Evolutionary conservation across 768 basidiomycete species (phyloP).

Genomic region (Amanita pallidorosea): DNA sequence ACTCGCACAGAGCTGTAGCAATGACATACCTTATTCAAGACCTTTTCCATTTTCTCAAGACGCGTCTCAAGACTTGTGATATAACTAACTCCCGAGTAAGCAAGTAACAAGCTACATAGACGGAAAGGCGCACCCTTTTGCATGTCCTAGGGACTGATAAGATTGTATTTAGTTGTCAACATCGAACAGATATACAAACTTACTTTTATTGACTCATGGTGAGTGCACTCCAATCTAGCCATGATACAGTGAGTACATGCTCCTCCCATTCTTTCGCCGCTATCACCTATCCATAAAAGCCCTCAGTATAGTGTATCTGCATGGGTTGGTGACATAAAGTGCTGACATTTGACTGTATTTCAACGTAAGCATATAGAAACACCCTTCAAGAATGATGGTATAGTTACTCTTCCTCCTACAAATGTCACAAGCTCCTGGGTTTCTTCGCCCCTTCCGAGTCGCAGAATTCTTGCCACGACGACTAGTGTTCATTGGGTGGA

Average conservation of each 20-base stretch:
- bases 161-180: background rate
- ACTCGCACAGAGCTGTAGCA: background rate
- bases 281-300: constrained; percentile 39
- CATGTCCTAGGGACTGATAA: constrained; percentile 42
- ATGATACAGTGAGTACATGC: constrained; percentile 55
- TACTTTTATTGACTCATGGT: constrained; percentile 62
- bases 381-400: no score
- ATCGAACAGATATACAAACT: constrained; percentile 9
- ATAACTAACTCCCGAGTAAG: constrained; percentile 27
- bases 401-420: no score
- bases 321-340: background rate
- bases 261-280: constrained; percentile 54
- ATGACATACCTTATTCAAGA: constrained; percentile 36
- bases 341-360: constrained; percentile 15
- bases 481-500: background rate
- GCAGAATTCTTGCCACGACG: background rate
- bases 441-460: constrained; percentile 34
- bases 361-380: no score
- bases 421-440: no score
- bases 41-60: constrained; percentile 53
- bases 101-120: constrained; percentile 15
- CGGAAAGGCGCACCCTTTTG: constrained; percentile 42
- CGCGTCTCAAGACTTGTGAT: constrained; percentile 53
- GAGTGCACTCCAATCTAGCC: constrained; percentile 51
- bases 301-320: background rate